Evolutionary conservation across 176 grass and related monocot species (phyloP), one percentile per base, ranked within the genome.

Genomic region (Oryza brachyantha): DNA sequence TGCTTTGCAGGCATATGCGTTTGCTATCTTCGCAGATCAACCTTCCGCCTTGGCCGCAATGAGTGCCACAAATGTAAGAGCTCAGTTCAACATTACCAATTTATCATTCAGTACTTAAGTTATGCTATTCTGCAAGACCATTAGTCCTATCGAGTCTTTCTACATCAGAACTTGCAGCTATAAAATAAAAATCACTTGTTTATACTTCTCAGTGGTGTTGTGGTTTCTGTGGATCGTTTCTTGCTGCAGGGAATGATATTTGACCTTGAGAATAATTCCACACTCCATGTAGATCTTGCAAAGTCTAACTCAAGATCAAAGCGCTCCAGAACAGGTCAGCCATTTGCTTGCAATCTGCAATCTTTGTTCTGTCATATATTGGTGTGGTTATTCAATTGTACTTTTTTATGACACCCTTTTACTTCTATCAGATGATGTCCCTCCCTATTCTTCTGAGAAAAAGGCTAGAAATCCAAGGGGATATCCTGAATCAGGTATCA

Each of bases 301-400:
- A 98, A 91, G 66, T 91, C 92, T 36, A 98, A 98, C 72, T 94
- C 96, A 19, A 98, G 85, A 80, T 86, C 83, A 37, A 98, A 98
- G 89, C 96, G 88, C 13, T 52, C 88, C 10, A 93, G 96, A 87
- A 54, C 86, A 86, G 96, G 96, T 98, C 22, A 50, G n/a, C 3
- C 24, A 45, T 80, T 70, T 17, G 13, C 25, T 71, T 70, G 74
- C 28, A 34, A 3, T 27, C 48, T 77, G 14, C 13, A 0, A 58
- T 32, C 16, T 65, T 63, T 29, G 64, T 73, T 42, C 22, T 79
- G 31, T 37, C 11, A 0, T 35, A 67, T 32, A 4, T 32, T 52
- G 34, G 17, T 70, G 31, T 66, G 63, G 8, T 39, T 79, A 19
- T 37, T 52, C 5, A 70, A 32, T 72, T 60, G 3, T 32, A 2